Evolutionary conservation across 2,329 filamentous ascomycete species (phyloP).

Genomic region (Lanzia echinophila): DNA sequence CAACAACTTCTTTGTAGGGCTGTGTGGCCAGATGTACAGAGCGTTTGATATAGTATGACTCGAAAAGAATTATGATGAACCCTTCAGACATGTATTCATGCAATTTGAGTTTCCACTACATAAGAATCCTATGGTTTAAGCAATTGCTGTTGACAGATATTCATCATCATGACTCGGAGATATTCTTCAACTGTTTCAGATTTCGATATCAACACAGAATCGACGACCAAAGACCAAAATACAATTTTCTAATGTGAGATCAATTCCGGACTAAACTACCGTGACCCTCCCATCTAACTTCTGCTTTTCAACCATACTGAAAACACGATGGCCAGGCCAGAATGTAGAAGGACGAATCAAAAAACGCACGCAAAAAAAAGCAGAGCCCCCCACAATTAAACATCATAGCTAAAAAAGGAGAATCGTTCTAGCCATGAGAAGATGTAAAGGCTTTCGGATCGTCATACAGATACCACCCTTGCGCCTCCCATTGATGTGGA

Average conservation of each 20-base stretch:
- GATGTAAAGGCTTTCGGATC: slow-evolving; percentile 25
- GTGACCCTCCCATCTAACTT: slow-evolving; percentile 30
- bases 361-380: slow-evolving; percentile 21
- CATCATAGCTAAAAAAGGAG: slow-evolving; percentile 22
- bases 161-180: too few relatives aligned
- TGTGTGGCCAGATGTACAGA: too few relatives aligned
- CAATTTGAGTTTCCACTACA: too few relatives aligned
- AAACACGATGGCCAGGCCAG: slow-evolving; percentile 23
- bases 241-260: slow-evolving; percentile 31
- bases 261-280: slow-evolving; percentile 33
- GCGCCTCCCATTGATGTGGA: slow-evolving; percentile 31
- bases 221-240: background rate
- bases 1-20: too few relatives aligned
- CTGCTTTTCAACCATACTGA: slow-evolving; percentile 19
- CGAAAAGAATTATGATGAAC: too few relatives aligned
- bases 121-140: too few relatives aligned
- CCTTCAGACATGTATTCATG: too few relatives aligned
- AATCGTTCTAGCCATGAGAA: slow-evolving; percentile 21
- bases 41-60: too few relatives aligned
- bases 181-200: too few relatives aligned
- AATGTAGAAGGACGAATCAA: slow-evolving; percentile 27
- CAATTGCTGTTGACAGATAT: too few relatives aligned
- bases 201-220: too few relatives aligned
- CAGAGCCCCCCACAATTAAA: slow-evolving; percentile 15
- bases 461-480: slow-evolving; percentile 33